Percentiles rank a stretch among this genome's conserved stretches.
These are phyloP conservation scores for Fraxinus quadrangulata DNA, from an alignment of 257 asterid species.

Conservation along the genomic window DNA sequence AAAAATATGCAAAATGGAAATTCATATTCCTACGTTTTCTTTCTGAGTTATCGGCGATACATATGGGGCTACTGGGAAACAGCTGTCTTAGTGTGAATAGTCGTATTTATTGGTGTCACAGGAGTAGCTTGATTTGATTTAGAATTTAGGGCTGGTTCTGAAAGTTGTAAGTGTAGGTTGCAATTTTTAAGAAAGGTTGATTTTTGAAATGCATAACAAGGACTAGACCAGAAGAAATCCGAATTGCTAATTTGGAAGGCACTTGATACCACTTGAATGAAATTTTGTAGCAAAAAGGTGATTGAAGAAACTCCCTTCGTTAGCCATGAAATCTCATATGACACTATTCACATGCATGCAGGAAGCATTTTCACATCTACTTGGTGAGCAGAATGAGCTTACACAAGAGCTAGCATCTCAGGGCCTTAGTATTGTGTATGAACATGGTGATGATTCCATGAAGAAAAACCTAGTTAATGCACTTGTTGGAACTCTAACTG, in stretches of 20 bases:
- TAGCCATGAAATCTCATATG: slow-evolving; percentile 16
- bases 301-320: slow-evolving; percentile 12
- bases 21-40: not conserved
- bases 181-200: not conserved
- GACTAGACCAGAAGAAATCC: not conserved
- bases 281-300: not conserved
- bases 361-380: slow-evolving; percentile 95
- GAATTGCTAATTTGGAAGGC: not conserved
- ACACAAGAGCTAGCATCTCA: slow-evolving; percentile 98
- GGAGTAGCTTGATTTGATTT: not conserved
- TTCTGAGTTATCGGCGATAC: not conserved
- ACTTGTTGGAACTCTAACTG: slow-evolving; percentile 95
- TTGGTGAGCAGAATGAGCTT: slow-evolving; percentile 93
- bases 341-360: slow-evolving; percentile 38
- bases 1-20: not conserved
- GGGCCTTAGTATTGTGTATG: slow-evolving; percentile 97
- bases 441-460: slow-evolving; percentile 86
- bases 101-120: not conserved
- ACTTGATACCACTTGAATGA: not conserved
- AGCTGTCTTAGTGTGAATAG: not conserved
- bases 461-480: slow-evolving; percentile 90
- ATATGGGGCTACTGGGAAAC: not conserved
- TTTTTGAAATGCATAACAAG: not conserved
- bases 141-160: not conserved
- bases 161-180: not conserved